A percentile compares a stretch with the other conserved stretches of the same genome.
phyloP scores from a whole-genome alignment of 2,329 filamentous ascomycete species.

The Phialophora verrucosa region DNA sequence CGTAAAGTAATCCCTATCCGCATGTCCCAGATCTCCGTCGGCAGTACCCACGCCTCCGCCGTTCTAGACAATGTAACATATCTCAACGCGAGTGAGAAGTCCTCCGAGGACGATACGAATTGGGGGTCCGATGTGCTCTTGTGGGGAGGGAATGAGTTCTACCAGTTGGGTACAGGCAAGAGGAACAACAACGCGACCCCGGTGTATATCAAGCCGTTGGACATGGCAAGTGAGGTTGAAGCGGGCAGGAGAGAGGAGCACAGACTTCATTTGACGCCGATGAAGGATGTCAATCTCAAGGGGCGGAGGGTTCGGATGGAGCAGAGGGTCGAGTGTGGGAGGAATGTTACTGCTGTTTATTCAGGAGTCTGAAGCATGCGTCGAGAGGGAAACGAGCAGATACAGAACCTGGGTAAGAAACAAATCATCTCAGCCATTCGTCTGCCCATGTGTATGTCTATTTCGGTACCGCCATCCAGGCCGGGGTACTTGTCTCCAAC shows the following conservation, averaged over 20 bases:
- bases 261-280: conserved; percentile 80
- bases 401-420: neutral
- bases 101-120: conserved; percentile 73
- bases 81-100: conserved; percentile 59
- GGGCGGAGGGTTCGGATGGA: conserved; percentile 77
- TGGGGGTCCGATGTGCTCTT: conserved; percentile 89
- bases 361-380: conserved; percentile 59
- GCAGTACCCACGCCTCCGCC: conserved; percentile 79
- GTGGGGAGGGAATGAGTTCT: conserved; percentile 95
- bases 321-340: conserved; percentile 86
- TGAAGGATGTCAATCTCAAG: conserved; percentile 70
- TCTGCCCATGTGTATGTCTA: neutral
- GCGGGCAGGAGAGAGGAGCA: conserved; percentile 70
- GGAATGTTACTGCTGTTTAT: conserved; percentile 81
- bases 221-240: conserved; percentile 66
- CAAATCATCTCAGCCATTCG: conserved; percentile 7
- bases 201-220: conserved; percentile 77
- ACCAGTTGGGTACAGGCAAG: conserved; percentile 90
- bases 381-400: neutral
- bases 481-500: neutral
- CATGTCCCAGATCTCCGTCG: conserved; percentile 73
- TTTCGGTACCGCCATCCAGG: conserved; percentile 1
- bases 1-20: conserved; percentile 77
- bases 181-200: conserved; percentile 79
- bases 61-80: conserved; percentile 81